Evolutionary conservation across 2,329 filamentous ascomycete species (phyloP).

Genomic region (Epichloe aotearoae): DNA sequence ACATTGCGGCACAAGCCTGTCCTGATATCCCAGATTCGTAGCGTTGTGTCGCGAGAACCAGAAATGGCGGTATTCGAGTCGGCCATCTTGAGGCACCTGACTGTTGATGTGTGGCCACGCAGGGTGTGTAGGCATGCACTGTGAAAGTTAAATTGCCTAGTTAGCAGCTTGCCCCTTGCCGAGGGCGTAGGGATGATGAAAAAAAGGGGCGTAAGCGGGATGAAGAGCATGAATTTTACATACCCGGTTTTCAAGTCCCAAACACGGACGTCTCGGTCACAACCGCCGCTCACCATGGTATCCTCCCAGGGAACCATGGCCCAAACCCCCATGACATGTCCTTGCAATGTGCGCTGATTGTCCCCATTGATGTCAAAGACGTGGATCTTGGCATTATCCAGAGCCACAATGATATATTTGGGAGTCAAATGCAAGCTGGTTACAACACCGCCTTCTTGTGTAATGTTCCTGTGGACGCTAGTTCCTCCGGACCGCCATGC

Average conservation of each 20-base stretch:
- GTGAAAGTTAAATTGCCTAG: not conserved
- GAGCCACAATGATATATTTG: slow-evolving; percentile 92
- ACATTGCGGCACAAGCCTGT: slow-evolving; percentile 84
- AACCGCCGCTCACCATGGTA: slow-evolving; percentile 86
- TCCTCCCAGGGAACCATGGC: slow-evolving; percentile 98
- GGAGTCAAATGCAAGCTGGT: slow-evolving; percentile 88
- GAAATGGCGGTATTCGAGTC: slow-evolving; percentile 90
- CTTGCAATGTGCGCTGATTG: slow-evolving; percentile 76
- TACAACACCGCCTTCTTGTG: slow-evolving; percentile 90
- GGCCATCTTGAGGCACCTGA: slow-evolving; percentile 95
- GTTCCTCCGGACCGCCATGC: slow-evolving; percentile 91
- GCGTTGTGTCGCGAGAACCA: slow-evolving; percentile 84
- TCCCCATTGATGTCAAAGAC: slow-evolving; percentile 90
- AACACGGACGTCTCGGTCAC: slow-evolving; percentile 89
- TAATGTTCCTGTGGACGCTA: slow-evolving; percentile 75
- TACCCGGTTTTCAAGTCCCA: slow-evolving; percentile 94
- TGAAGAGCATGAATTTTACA: slow-evolving; percentile 15
- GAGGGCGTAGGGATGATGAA: not conserved
- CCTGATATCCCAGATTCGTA: slow-evolving; percentile 88
- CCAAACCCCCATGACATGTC: slow-evolving; percentile 97
- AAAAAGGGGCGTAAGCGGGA: not conserved
- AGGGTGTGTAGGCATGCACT: slow-evolving; percentile 69
- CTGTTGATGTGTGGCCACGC: slow-evolving; percentile 90
- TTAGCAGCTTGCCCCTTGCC: not conserved
- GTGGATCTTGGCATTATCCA: slow-evolving; percentile 97